Conservation (phyloP, 768 basidiomycete species). For the Amanita pseudoporphyria region DNA sequence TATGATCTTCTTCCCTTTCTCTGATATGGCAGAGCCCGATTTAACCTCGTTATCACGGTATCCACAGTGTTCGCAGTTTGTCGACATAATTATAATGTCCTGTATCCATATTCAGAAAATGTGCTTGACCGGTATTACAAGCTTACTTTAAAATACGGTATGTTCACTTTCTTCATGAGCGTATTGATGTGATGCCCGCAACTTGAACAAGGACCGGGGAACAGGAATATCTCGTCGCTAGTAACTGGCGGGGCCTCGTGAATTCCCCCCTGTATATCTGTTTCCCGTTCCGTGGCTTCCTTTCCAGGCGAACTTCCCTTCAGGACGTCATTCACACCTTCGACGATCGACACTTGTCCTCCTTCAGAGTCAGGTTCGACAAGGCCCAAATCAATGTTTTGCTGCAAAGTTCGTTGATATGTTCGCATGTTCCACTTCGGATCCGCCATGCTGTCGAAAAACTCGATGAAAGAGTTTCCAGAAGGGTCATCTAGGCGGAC, state of each 20-base stretch:
- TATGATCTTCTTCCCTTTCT: constrained; percentile 76
- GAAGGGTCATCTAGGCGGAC: constrained; percentile 86
- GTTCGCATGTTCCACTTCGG: constrained; percentile 87
- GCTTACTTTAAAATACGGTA: constrained; percentile 91
- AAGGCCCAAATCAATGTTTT: constrained; percentile 76
- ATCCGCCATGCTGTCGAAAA: constrained; percentile 76
- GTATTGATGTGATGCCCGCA: constrained; percentile 82
- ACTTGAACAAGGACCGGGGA: constrained; percentile 81
- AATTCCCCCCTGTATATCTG: constrained; percentile 11
- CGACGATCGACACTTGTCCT: constrained; percentile 7
- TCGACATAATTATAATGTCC: constrained; percentile 98
- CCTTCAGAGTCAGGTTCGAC: constrained; percentile 44
- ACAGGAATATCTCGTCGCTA: constrained; percentile 84
- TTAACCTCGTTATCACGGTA: constrained; percentile 99
- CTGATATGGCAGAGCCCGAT: constrained; percentile 83
- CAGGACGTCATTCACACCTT: background rate
- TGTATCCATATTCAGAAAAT: constrained; percentile 18
- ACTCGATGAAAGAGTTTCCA: constrained; percentile 96
- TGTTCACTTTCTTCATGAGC: constrained; percentile 90
- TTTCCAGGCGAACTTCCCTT: constrained; percentile 6
- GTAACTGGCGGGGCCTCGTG: constrained; percentile 25
- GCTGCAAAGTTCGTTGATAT: constrained; percentile 70
- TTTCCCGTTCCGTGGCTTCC: constrained; percentile 11
- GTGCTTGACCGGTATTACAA: background rate
- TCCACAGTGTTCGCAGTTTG: constrained; percentile 91